Evolutionary conservation across 495 filamentous ascomycete species (phyloP), one percentile per base, ranked within the genome.

Genomic region (Trichoderma virens): DNA sequence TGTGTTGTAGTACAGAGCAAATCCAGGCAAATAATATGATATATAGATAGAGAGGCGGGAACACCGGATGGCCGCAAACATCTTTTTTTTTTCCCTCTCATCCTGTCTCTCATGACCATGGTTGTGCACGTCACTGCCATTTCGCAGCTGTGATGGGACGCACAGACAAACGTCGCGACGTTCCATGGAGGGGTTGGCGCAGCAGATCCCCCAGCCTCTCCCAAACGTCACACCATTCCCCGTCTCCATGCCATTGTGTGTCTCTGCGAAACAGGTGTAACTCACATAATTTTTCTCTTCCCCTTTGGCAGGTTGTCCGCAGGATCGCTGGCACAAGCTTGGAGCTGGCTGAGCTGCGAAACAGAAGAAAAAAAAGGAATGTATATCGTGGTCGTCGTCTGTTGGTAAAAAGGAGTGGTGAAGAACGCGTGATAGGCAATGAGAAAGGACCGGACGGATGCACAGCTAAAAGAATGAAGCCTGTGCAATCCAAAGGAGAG

Each of bases 381-480:
- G 51, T 28, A 56, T 27, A 56, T 56, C 51, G 51, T 47, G n/a
- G 43, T 28, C 51, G 51, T 56, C 51, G 51, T 27, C 27, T 27
- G 23, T 56, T 14, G 9, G 25, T 56, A 7, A 30, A 56, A 56
- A 56, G 51, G 51, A 56, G 25, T 56, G 51, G 51, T 56, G 51
- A 41, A 23, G 61, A 41, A 30, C 34, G 61, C 61, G 61, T 2
- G 18, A 30, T 62, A 45, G 61, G 23, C 31, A 34, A 23, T 23
- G 45, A 32, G 51, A 38, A 65, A 65, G 31, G 63, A 65, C 56
- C 34, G 63, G 63, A 65, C 63, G 63, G 63, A 65, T 28, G 35
- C 61, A 38, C 63, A 60, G 38, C 63, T 65, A 47, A 65, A 60
- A 65, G 63, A 65, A 59, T 60, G 63, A 60, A 65, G 54, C 34